Evolutionary conservation across 2,329 filamentous ascomycete genomes (phyloP), one percentile per base, ranked within the genome.

Genomic region (Metarhizium rileyi): DNA sequence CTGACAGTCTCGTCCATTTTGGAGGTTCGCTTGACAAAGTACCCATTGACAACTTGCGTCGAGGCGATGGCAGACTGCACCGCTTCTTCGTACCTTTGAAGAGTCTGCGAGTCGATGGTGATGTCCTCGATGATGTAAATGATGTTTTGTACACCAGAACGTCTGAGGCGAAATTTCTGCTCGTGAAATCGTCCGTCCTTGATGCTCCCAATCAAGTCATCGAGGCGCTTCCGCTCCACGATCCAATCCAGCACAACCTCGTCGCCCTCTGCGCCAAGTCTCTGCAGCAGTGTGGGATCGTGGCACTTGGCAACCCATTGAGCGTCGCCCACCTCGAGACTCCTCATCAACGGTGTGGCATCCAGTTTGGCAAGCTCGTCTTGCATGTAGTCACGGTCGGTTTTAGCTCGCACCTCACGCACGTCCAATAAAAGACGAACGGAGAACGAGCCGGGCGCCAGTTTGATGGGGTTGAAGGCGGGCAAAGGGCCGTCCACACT

Each of bases 171-270:
- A 61, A 90, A 91, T 62, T 93, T 91, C 62, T 93, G 87, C 63
- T 93, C 87, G 56, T 85, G 84, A 57, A 90, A 91, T 2, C 87
- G 81, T 1, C 86, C 86, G 54, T 91, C 87, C 63, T 86, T 89
- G 67, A 93, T 88, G 53, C 85, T 90, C 46, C 76, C 71, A n/a
- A 91, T 76, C 44, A 93, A 69, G 62, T 93, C 87, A 60, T 91
- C 87, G 0, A 90, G 75, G 8, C 87, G 76, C 62, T 93, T 93
- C 53, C 87, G 77, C 66, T 93, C 87, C 1, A 90, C 77, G 42
- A 93, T 87, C 74, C 83, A 88, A 63, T 91, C 87, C 4, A 93
- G 71, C 44, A 89, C 80, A 12, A 91, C 67, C 62, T 90, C 86
- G 51, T 81, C 76, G 16, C 83, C 81, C 59, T 84, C 78, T 2